These are phyloP conservation scores for Suillus fuscotomentosus DNA, from an alignment of 768 basidiomycete genomes.

Conservation along the genomic window DNA sequence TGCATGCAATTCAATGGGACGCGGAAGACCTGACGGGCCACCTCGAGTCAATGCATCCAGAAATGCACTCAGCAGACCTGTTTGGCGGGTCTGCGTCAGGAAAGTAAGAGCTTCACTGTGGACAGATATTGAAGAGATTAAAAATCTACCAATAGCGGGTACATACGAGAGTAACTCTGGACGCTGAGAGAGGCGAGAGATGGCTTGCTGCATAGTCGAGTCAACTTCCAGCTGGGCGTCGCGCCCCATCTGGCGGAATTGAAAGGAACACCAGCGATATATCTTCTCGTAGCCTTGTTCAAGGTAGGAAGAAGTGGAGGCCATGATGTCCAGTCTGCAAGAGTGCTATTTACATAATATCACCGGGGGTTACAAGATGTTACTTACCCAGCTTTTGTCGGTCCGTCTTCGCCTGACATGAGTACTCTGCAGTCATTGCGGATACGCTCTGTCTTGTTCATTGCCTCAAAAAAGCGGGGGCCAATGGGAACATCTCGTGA, in stretches of 20 bases:
- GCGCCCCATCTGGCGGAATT: constrained; percentile 77
- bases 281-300: constrained; percentile 92
- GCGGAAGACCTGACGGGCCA: constrained; percentile 78
- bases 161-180: constrained; percentile 63
- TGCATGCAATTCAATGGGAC: constrained; percentile 96
- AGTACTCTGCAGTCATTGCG: constrained; percentile 82
- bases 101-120: constrained; percentile 69
- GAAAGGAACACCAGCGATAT: constrained; percentile 78
- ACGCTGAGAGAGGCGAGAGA: constrained; percentile 70
- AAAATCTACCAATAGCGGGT: background rate
- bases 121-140: background rate
- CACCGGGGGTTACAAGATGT: background rate
- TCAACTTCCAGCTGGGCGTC: constrained; percentile 74
- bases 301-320: constrained; percentile 73
- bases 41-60: constrained; percentile 86
- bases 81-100: constrained; percentile 81
- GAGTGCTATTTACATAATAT: background rate
- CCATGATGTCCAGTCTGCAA: constrained; percentile 83
- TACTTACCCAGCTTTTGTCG: constrained; percentile 71
- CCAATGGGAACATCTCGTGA: constrained; percentile 80
- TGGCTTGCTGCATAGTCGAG: constrained; percentile 63
- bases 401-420: constrained; percentile 81
- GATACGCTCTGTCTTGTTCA: constrained; percentile 85
- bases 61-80: constrained; percentile 78
- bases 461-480: constrained; percentile 72